These are phyloP conservation scores for Magnaporthiopsis poae DNA, from an alignment of 2,329 filamentous ascomycete genomes.

Conservation along the genomic window DNA sequence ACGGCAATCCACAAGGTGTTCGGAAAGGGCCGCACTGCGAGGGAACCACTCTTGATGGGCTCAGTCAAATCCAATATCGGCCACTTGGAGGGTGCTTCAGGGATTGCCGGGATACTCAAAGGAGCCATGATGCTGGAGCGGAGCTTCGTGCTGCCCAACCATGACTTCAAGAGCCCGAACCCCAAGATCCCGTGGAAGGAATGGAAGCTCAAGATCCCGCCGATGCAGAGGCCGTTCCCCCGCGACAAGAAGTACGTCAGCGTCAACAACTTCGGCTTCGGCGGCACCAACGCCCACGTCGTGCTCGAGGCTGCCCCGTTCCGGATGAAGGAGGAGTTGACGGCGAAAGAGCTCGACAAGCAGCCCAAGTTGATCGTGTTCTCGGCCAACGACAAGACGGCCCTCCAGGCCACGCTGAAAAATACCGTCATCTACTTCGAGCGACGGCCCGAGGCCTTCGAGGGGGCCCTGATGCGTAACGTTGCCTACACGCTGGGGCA, in stretches of 20 bases:
- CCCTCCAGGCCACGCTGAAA: slow-evolving; percentile 22
- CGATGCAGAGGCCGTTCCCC: slow-evolving; percentile 35
- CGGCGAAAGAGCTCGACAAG: slow-evolving; percentile 16
- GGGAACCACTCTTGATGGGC: slow-evolving; percentile 23
- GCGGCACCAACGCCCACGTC: slow-evolving; percentile 35
- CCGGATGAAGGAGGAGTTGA: slow-evolving; percentile 22
- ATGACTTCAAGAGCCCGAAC: slow-evolving; percentile 40
- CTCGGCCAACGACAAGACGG: slow-evolving; percentile 29
- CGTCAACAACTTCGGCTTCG: slow-evolving; percentile 40
- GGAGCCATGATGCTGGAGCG: slow-evolving; percentile 40
- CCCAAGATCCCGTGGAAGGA: slow-evolving; percentile 38
- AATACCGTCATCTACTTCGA: slow-evolving; percentile 31
- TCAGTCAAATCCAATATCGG: slow-evolving; percentile 32
- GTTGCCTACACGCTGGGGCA: slow-evolving; percentile 39
- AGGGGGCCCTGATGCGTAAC: slow-evolving; percentile 33
- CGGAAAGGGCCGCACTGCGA: slow-evolving; percentile 17
- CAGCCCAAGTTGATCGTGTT: slow-evolving; percentile 33
- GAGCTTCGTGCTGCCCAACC: slow-evolving; percentile 39
- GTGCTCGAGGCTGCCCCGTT: slow-evolving; percentile 31
- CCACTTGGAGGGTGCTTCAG: slow-evolving; percentile 40
- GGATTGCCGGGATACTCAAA: slow-evolving; percentile 44
- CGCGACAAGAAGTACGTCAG: slow-evolving; percentile 39
- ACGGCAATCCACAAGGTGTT: slow-evolving; percentile 29
- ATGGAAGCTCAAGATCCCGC: slow-evolving; percentile 40
- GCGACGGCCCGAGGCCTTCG: slow-evolving; percentile 33